Conservation (phyloP, 2,329 filamentous ascomycete genomes). For the Colletotrichum tropicale region DNA sequence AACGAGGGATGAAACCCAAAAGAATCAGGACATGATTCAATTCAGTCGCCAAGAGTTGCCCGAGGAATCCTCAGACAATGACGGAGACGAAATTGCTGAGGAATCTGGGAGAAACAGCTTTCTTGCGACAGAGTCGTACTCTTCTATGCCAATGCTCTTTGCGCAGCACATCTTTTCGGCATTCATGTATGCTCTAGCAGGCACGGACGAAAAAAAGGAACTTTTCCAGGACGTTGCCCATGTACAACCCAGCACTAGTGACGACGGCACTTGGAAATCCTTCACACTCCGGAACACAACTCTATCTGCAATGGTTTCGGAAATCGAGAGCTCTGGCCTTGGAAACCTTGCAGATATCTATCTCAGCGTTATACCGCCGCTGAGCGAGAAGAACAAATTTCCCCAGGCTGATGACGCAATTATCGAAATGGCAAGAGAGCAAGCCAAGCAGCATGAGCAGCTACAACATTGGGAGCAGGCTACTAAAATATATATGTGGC, state of each 20-base stretch:
- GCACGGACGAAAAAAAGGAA: rapidly evolving
- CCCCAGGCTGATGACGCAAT: not conserved
- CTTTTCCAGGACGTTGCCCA: not conserved
- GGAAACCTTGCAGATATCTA: not conserved
- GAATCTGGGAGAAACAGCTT: not conserved
- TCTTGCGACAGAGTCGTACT: not conserved
- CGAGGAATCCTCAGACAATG: too few relatives aligned
- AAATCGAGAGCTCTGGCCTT: not conserved
- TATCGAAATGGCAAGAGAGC: not conserved
- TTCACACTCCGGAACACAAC: not conserved
- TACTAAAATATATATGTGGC: not conserved
- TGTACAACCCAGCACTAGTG: too few relatives aligned
- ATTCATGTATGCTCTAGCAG: not conserved
- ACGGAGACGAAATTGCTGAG: too few relatives aligned
- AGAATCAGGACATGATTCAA: too few relatives aligned
- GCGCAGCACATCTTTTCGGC: not conserved
- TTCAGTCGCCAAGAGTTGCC: too few relatives aligned
- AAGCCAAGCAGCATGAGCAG: not conserved
- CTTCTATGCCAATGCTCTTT: not conserved
- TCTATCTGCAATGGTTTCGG: not conserved
- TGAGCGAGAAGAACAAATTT: not conserved
- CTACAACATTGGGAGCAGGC: not conserved
- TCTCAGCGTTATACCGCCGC: not conserved
- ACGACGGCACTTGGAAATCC: not conserved
- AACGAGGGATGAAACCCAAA: too few relatives aligned